These are phyloP conservation scores for Allodekkera sacchari DNA, from an alignment of 805 yeast species.

Conservation along the genomic window DNA sequence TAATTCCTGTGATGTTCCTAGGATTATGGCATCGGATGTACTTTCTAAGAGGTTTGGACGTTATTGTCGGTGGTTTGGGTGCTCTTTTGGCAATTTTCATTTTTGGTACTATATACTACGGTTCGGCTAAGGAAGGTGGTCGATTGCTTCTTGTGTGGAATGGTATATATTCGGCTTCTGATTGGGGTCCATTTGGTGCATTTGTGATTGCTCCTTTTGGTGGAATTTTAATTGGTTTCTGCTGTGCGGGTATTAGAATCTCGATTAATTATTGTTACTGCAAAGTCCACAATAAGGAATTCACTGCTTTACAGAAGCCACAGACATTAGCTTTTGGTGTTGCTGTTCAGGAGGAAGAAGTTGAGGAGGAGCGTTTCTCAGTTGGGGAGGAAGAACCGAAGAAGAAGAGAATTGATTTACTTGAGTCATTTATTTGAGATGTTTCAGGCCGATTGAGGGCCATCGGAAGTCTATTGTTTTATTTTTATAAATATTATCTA, in stretches of 20 bases:
- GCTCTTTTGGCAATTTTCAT: constrained; percentile 74
- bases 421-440: constrained; percentile 10
- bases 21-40: constrained; percentile 64
- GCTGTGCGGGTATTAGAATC: constrained; percentile 43
- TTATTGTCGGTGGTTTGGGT: constrained; percentile 76
- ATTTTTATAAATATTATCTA: no score
- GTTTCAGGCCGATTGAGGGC: no score
- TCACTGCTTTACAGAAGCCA: constrained; percentile 38
- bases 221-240: constrained; percentile 51
- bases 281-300: constrained; percentile 28
- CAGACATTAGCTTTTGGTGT: constrained; percentile 10
- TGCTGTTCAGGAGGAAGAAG: constrained; percentile 7
- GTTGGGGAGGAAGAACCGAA: constrained; percentile 8
- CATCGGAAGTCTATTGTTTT: no score
- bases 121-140: constrained; percentile 68
- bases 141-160: constrained; percentile 63
- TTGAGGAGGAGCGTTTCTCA: constrained; percentile 6
- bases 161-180: constrained; percentile 67
- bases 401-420: constrained; percentile 7
- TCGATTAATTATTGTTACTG: constrained; percentile 24
- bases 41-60: constrained; percentile 71
- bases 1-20: constrained; percentile 74
- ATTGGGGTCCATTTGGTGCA: constrained; percentile 95
- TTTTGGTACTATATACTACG: constrained; percentile 77
- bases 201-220: constrained; percentile 87